Percentiles rank a stretch among this genome's conserved stretches.
phyloP scores from a whole-genome alignment of 768 basidiomycete genomes.

The Panus rudis region DNA sequence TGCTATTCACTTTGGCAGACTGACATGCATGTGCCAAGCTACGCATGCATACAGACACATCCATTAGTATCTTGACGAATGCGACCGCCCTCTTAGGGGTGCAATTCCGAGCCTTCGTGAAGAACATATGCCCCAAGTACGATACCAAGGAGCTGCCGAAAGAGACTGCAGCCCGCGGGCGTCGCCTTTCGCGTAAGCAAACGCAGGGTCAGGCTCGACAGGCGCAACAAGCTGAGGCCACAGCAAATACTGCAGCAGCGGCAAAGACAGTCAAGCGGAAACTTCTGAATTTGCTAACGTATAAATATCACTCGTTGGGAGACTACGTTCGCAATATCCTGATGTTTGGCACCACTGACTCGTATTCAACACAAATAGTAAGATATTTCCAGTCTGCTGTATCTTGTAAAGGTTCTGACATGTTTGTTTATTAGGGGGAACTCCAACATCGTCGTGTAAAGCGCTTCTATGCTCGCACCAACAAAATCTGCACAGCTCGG shows the following conservation, averaged over 20 bases:
- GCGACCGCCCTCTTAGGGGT: conserved; percentile 23
- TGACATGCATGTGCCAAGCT: conserved; percentile 38
- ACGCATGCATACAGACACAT: conserved; percentile 29
- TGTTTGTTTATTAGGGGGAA: conserved; percentile 25
- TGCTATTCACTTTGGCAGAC: conserved; percentile 27
- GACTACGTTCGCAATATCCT: conserved; percentile 13
- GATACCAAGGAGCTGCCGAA: conserved; percentile 29
- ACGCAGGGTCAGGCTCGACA: neutral
- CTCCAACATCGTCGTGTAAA: conserved; percentile 32
- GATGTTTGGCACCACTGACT: conserved; percentile 16
- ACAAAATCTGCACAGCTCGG: conserved; percentile 24
- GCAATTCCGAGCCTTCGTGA: conserved; percentile 26
- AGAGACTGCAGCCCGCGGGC: conserved; percentile 21
- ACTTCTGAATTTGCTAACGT: conserved; percentile 16
- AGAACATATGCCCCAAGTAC: conserved; percentile 15
- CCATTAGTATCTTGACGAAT: conserved; percentile 20
- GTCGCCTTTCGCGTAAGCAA: conserved; percentile 5
- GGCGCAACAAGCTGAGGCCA: neutral
- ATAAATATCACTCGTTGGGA: conserved; percentile 20
- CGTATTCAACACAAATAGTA: conserved; percentile 22
- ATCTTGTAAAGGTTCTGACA: neutral
- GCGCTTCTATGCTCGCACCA: conserved; percentile 27
- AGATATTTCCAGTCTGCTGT: conserved; percentile 5
- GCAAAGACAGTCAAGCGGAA: conserved; percentile 2
- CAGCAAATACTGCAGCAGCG: neutral